phyloP scores from a whole-genome alignment of 495 filamentous ascomycete genomes.

The Aspergillus baeticus region DNA sequence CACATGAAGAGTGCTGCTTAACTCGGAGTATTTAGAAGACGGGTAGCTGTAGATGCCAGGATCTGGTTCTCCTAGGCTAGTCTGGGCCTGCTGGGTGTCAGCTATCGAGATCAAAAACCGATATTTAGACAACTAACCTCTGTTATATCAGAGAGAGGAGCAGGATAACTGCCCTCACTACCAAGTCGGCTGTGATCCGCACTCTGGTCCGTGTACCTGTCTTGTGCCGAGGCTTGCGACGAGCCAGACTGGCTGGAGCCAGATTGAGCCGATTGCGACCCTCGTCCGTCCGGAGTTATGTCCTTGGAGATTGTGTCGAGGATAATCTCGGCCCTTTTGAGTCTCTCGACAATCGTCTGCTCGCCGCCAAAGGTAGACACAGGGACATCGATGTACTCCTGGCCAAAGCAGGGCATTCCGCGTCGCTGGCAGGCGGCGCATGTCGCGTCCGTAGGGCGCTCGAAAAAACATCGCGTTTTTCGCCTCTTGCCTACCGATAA shows the following conservation, averaged over 20 bases:
- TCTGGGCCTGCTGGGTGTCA: neutral
- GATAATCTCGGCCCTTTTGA: neutral
- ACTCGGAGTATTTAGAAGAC: neutral
- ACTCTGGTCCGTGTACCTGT: no score
- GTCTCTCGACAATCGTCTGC: neutral
- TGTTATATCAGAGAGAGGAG: neutral
- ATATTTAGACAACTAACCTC: neutral
- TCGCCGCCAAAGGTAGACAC: neutral
- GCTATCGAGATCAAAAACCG: neutral
- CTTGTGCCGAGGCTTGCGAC: neutral
- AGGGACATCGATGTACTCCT: conserved; percentile 4
- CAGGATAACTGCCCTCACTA: neutral
- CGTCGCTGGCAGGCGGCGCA: neutral
- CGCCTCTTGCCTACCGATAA: neutral
- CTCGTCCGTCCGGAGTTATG: neutral
- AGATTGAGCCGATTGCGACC: neutral
- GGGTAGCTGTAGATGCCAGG: neutral
- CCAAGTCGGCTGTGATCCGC: neutral
- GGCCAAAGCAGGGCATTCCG: neutral
- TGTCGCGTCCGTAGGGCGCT: neutral
- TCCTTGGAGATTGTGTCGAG: conserved; percentile 1
- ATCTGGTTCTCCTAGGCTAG: neutral
- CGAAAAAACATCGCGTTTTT: neutral
- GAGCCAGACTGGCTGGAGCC: neutral
- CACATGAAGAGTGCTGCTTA: neutral